Evolutionary conservation across 371 early-diverging fungal species (phyloP).

Genomic region (Syncephalastrum monosporum): DNA sequence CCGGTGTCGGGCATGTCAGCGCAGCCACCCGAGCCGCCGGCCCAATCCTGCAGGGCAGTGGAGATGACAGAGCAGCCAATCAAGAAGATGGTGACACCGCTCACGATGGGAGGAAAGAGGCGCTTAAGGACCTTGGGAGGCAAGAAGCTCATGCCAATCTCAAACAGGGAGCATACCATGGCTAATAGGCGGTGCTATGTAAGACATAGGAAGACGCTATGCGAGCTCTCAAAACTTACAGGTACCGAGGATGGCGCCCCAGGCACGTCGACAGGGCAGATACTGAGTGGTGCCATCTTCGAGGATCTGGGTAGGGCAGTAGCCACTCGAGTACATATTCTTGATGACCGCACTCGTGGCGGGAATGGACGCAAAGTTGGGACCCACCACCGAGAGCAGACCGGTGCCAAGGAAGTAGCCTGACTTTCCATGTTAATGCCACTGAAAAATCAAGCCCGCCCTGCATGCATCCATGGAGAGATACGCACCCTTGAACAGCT

Average conservation of each 20-base stretch:
- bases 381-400: slow-evolving; percentile 55
- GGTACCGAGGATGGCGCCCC: slow-evolving; percentile 63
- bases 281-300: slow-evolving; percentile 44
- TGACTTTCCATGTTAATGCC: not conserved
- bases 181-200: slow-evolving; percentile 13
- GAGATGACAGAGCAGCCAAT: slow-evolving; percentile 58
- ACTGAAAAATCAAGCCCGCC: slow-evolving; percentile 1
- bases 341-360: slow-evolving; percentile 35
- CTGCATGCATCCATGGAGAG: not conserved
- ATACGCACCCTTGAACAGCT: slow-evolving; percentile 34
- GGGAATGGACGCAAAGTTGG: slow-evolving; percentile 56
- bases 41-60: slow-evolving; percentile 58
- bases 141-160: slow-evolving; percentile 53
- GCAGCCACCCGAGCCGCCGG: slow-evolving; percentile 51
- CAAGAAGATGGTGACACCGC: slow-evolving; percentile 57
- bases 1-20: slow-evolving; percentile 46
- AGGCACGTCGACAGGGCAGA: slow-evolving; percentile 55
- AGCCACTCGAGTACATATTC: slow-evolving; percentile 45
- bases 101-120: slow-evolving; percentile 62
- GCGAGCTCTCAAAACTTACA: slow-evolving; percentile 20
- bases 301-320: slow-evolving; percentile 39
- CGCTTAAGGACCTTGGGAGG: slow-evolving; percentile 56
- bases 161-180: slow-evolving; percentile 55
- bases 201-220: not conserved
- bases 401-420: slow-evolving; percentile 58